Evolutionary conservation across 352 stramenopile genomes (phyloP).

Genomic region (Phytophthora rubi): DNA sequence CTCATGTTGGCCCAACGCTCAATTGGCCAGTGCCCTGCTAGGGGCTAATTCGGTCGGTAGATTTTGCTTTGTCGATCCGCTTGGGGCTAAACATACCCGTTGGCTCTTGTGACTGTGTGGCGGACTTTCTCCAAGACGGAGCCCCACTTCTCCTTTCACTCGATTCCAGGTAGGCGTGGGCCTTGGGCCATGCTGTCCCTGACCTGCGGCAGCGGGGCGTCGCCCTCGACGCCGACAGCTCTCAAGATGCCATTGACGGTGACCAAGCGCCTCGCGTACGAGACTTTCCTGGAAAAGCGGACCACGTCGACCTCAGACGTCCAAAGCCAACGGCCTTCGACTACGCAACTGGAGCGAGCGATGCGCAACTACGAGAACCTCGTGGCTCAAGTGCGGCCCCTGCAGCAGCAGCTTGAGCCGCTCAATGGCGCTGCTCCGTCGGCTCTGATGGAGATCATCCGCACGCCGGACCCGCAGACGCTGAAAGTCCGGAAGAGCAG

Average conservation of each 20-base stretch:
- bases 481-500: slow-evolving; percentile 27
- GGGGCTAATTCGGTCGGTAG: slow-evolving; percentile 23
- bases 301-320: slow-evolving; percentile 14
- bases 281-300: slow-evolving; percentile 42
- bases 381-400: slow-evolving; percentile 28
- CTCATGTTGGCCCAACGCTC: slow-evolving; percentile 4
- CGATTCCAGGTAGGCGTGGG: background rate
- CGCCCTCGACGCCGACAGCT: slow-evolving; percentile 29
- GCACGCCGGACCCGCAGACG: slow-evolving; percentile 19
- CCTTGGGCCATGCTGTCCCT: slow-evolving; percentile 32
- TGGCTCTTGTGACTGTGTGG: background rate
- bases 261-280: slow-evolving; percentile 35
- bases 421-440: slow-evolving; percentile 2
- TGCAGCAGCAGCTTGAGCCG: slow-evolving; percentile 17
- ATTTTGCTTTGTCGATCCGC: slow-evolving; percentile 3
- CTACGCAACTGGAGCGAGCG: slow-evolving; percentile 24
- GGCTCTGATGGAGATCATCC: slow-evolving; percentile 36
- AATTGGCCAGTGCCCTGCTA: slow-evolving; percentile 10
- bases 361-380: slow-evolving; percentile 34
- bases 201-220: slow-evolving; percentile 25
- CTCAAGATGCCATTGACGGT: slow-evolving; percentile 8
- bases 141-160: slow-evolving; percentile 27
- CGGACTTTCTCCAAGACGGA: slow-evolving; percentile 23
- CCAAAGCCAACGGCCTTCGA: background rate
- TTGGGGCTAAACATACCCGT: slow-evolving; percentile 17